Evolutionary conservation across 257 asterid species (phyloP).

Genomic region (Solanum verrucosum): DNA sequence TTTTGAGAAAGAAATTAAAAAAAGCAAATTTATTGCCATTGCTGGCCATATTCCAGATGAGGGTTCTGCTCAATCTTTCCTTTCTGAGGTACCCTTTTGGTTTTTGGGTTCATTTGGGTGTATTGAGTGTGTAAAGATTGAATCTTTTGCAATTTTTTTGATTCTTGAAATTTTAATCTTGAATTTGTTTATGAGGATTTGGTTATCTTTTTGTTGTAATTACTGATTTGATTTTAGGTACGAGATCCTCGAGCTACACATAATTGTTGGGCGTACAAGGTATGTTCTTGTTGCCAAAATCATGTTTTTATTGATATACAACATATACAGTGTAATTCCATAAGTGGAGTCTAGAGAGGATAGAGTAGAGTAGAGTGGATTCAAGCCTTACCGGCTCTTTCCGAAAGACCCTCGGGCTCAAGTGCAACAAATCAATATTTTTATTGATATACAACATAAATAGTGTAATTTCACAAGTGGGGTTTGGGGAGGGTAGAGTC

Average conservation of each 20-base stretch:
- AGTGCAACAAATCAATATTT: too few relatives aligned
- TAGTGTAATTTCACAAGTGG: neutral
- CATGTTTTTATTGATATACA: neutral
- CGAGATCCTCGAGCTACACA: slow-evolving; percentile 81
- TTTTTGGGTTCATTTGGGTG: neutral
- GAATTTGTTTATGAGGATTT: neutral
- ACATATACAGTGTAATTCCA: neutral
- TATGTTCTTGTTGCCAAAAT: slow-evolving; percentile 11
- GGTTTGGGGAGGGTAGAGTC: too few relatives aligned
- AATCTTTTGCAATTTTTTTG: neutral
- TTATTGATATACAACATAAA: too few relatives aligned
- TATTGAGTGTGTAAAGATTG: neutral
- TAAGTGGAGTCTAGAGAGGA: fast-evolving
- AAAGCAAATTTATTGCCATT: slow-evolving; percentile 84
- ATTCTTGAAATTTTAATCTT: neutral
- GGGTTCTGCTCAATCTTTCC: slow-evolving; percentile 56
- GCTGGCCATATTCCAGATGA: slow-evolving; percentile 69
- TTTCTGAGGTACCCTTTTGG: slow-evolving; percentile 45
- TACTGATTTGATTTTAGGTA: slow-evolving; percentile 34
- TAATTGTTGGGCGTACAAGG: slow-evolving; percentile 98
- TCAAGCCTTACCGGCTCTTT: too few relatives aligned
- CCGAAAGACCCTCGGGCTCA: too few relatives aligned
- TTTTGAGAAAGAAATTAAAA: slow-evolving; percentile 63
- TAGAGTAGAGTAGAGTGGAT: neutral
- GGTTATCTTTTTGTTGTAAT: neutral